A percentile compares a stretch with the other conserved stretches of the same genome.
phyloP scores from a whole-genome alignment of 495 filamentous ascomycete genomes.

The Hyaloscypha finlandica region DNA sequence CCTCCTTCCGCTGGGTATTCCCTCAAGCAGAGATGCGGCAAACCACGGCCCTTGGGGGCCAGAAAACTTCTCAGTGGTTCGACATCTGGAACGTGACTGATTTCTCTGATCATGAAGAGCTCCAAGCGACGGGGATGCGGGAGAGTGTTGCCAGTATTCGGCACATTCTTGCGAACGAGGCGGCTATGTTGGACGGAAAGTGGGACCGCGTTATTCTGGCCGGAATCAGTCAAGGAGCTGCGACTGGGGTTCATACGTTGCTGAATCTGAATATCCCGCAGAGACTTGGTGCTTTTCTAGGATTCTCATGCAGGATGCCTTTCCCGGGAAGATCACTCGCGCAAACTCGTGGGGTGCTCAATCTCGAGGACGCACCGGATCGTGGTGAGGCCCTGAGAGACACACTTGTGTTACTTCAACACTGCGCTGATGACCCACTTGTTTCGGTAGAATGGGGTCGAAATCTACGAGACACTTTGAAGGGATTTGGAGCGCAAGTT shows the following conservation, averaged over 20 bases:
- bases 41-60: neutral
- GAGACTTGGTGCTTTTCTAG: constrained; percentile 7
- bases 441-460: neutral
- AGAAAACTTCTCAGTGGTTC: constrained; percentile 40
- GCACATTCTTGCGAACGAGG: constrained; percentile 34
- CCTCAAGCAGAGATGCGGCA: neutral
- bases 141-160: constrained; percentile 32
- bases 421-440: constrained; percentile 4
- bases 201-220: constrained; percentile 40
- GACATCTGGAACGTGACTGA: constrained; percentile 41
- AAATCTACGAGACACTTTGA: neutral
- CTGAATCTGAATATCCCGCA: constrained; percentile 21
- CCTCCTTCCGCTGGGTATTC: constrained; percentile 10
- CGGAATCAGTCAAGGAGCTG: constrained; percentile 19
- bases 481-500: constrained; percentile 6
- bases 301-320: constrained; percentile 13
- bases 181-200: constrained; percentile 30
- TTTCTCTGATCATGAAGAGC: constrained; percentile 35
- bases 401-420: constrained; percentile 7
- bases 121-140: constrained; percentile 36
- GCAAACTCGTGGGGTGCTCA: neutral
- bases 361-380: constrained; percentile 1
- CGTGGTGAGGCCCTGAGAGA: neutral
- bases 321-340: constrained; percentile 4
- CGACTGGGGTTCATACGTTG: constrained; percentile 1